These are phyloP conservation scores for Candolleomyces aberdarensis DNA, from an alignment of 768 basidiomycete genomes.

Conservation along the genomic window DNA sequence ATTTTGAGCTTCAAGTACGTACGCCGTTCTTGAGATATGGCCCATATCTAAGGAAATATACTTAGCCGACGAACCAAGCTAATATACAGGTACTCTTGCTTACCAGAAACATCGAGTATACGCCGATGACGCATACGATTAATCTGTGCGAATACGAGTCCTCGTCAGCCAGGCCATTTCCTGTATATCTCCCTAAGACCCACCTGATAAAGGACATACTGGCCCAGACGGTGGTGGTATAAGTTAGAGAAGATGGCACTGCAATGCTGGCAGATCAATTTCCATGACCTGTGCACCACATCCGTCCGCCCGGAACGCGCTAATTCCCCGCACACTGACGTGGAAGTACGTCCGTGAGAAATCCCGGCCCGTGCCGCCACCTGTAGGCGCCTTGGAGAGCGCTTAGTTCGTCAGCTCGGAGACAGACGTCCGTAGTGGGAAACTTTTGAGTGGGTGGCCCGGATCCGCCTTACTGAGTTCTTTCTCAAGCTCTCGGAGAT, in stretches of 20 bases:
- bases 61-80: conserved; percentile 6
- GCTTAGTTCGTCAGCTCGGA: no score
- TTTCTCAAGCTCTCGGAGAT: no score
- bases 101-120: conserved; percentile 92
- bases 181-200: background rate
- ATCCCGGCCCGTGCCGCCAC: no score
- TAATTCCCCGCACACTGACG: conserved; percentile 3
- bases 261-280: background rate
- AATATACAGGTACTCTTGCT: conserved; percentile 21
- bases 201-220: conserved; percentile 31
- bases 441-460: no score
- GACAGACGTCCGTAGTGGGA: no score
- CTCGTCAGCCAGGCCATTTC: no score
- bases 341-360: background rate
- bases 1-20: conserved; percentile 20
- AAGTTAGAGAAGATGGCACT: background rate
- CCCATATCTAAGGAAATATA: conserved; percentile 65
- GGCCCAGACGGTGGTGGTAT: background rate
- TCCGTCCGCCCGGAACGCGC: background rate
- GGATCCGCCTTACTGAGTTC: no score
- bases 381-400: no score
- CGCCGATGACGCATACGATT: conserved; percentile 75
- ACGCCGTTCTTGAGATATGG: conserved; percentile 93
- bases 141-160: conserved; percentile 41
- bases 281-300: background rate